Evolutionary conservation across 768 basidiomycete genomes (phyloP), one percentile per base, ranked within the genome.

Genomic region (Boletus rubroflammeus): DNA sequence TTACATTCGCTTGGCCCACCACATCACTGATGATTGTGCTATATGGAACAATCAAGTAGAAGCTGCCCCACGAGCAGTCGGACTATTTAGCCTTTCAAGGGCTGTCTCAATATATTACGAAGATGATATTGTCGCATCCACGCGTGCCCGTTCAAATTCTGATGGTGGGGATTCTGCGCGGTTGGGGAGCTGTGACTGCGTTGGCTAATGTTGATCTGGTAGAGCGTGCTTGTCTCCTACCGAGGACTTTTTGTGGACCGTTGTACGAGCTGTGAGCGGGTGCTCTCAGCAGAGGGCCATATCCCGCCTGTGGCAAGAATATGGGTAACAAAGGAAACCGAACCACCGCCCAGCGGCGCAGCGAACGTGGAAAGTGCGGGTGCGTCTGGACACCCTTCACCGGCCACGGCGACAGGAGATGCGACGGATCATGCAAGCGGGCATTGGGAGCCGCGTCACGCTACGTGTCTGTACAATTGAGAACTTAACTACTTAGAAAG

Each of bases 211-310:
- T 25, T 31, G 48, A 34, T 35, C 3, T 36, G 19, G 39, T 6
- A 86, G 84, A 73, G 64, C 35, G 69, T 85, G 23, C 75, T 88
- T 21, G 67, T 69, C 5, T 75, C 81, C 0, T 91, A 90, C 64
- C 73, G 74, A 31, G 77, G 75, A 6, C 68, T 91, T 23, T 90
- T 90, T 59, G 72, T 82, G 47, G 78, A 81, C 31, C 78, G 73
- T 3, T 92, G 89, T 60, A 68, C 69, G 23, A 70, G 66, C 29
- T 92, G 89, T 62, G 72, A 78, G 45, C 81, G 88, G 17, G 83
- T 90, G 26, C 70, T 90, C 21, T 85, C 85, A 0, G 73, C 75
- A 2, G 87, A 90, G 59, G 84, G 83, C 0, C 86, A 90, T 64
- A 75, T 86, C 8, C 89, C 88, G 1, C 83, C 87, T 0, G 85